Base-by-base conservation (phyloP, 805 yeast species). In the Kuraishia piskuri region DNA sequence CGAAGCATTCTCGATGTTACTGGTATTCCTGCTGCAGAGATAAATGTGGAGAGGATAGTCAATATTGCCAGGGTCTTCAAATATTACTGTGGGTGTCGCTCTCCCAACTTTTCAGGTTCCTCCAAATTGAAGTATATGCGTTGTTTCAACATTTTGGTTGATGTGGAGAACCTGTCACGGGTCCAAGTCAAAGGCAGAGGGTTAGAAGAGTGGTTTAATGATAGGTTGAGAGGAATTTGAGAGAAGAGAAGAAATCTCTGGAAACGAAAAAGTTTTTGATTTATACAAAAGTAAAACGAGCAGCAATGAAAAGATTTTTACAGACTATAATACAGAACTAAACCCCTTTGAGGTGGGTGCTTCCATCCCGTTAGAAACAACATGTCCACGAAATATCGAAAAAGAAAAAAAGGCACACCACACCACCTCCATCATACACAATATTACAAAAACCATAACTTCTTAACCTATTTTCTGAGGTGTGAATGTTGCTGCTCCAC, bases 201-300 rank as follows among this genome's bases (percentile, higher is more conserved):
- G 2, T 52, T 63, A 22, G 59, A 63, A 10, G 51, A 52, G n/a
- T 65, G 67, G 67, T 62, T 63, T 45, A 57, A 54, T 5, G 47
- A 55, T 20, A 59, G 59, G 21, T 50, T 63, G 45, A 58, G 50
- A 40, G 50, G 50, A 2, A n/a, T n/a, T 26, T 48, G 36, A 48
- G n/a, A 17, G 40, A 31, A 31, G 17, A 10, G 40, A 31, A 31
- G 17, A 31, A 19, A 40, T 20, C n/a, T 25, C 9, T 25, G 9
- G 40, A 14, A 31, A 8, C 40, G 31, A 25, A 31, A 31, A 31
- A 31, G 40, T 31, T 31, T n/a, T 12, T 5, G 40, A 12, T 31
- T 31, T 31, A 31, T 31, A 10, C 17, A 10, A 31, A 31, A 8
- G 40, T n/a, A 31, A 12, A 12, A 31, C 3, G 9, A 31, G 14